A percentile compares a stretch with the other conserved stretches of the same genome.
Evolutionary conservation across 805 yeast genomes (phyloP).

Genomic region (Candida dendrica): DNA sequence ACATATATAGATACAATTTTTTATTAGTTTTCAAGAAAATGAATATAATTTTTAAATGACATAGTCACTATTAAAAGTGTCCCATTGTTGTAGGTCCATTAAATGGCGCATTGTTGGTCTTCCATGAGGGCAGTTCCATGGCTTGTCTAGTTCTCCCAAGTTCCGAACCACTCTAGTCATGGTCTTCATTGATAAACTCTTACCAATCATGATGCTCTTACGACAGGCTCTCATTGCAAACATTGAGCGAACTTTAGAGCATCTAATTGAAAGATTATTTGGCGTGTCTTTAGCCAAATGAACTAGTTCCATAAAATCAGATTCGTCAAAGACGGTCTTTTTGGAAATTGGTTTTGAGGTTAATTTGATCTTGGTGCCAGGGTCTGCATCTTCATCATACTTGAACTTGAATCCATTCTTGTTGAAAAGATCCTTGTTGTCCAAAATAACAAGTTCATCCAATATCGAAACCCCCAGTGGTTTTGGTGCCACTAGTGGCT

Average conservation of each 20-base stretch:
- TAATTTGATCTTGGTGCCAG: conserved; percentile 52
- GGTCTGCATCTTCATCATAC: conserved; percentile 40
- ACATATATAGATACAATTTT: too few relatives aligned
- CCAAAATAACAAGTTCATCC: conserved; percentile 70
- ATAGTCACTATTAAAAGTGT: conserved; percentile 38
- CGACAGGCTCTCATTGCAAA: conserved; percentile 96
- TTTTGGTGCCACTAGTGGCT: conserved; percentile 58
- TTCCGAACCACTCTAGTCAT: conserved; percentile 68
- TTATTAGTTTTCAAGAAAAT: too few relatives aligned
- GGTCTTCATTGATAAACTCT: conserved; percentile 43
- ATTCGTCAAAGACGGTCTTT: conserved; percentile 52
- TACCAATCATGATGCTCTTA: conserved; percentile 90
- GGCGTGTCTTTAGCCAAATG: conserved; percentile 55
- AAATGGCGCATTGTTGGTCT: conserved; percentile 94
- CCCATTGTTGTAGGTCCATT: conserved; percentile 48
- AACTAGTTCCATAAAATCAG: conserved; percentile 71
- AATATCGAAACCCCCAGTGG: conserved; percentile 60
- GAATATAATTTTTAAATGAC: not conserved
- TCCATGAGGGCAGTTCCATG: conserved; percentile 96
- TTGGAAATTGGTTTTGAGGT: conserved; percentile 69
- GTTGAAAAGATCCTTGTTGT: conserved; percentile 47
- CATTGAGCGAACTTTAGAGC: conserved; percentile 75
- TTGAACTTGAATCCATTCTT: conserved; percentile 71
- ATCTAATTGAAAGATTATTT: conserved; percentile 38
- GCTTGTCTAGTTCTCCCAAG: conserved; percentile 70